A percentile compares a stretch with the other conserved stretches of the same genome.
Conservation (phyloP, 352 stramenopile genomes). For the Phytopythium montanum region DNA sequence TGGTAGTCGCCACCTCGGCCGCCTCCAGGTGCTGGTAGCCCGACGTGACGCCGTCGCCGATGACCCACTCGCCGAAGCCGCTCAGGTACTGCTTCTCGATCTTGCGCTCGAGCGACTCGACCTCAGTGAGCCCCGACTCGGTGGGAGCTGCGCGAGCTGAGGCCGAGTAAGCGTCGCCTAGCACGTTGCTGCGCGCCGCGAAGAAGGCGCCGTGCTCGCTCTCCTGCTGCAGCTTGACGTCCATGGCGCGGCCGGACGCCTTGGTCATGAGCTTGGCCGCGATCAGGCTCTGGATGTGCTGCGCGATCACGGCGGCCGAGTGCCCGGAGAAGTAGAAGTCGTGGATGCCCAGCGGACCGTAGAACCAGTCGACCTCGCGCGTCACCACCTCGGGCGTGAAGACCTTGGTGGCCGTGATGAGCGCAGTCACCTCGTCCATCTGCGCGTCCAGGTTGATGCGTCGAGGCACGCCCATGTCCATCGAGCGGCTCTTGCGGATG, state of each 20-base stretch:
- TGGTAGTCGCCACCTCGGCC: constrained; percentile 40
- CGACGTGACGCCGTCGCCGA: constrained; percentile 75
- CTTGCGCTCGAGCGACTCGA: constrained; percentile 65
- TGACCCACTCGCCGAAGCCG: constrained; percentile 54
- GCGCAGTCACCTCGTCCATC: constrained; percentile 65
- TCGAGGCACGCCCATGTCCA: constrained; percentile 52
- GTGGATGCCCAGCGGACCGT: constrained; percentile 71
- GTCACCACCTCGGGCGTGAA: constrained; percentile 60
- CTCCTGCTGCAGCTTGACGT: constrained; percentile 83
- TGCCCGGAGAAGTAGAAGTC: constrained; percentile 84
- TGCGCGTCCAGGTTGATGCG: constrained; percentile 51
- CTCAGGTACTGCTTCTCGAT: constrained; percentile 83
- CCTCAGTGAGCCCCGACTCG: constrained; percentile 56
- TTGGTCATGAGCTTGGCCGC: constrained; percentile 82
- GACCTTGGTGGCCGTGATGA: constrained; percentile 49
- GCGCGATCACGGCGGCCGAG: constrained; percentile 53
- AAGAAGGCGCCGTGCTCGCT: constrained; percentile 73
- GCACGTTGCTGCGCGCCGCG: constrained; percentile 76
- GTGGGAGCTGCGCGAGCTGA: constrained; percentile 48
- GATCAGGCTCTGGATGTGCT: constrained; percentile 78
- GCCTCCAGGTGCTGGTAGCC: constrained; percentile 76
- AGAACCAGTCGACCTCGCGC: constrained; percentile 82
- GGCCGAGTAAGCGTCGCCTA: constrained; percentile 42
- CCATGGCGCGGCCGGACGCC: constrained; percentile 63
- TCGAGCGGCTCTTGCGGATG: constrained; percentile 48